Percentiles rank a stretch among this genome's conserved stretches.
Evolutionary conservation across 331 rosid species (phyloP).

Genomic region (Cucumis variabilis): DNA sequence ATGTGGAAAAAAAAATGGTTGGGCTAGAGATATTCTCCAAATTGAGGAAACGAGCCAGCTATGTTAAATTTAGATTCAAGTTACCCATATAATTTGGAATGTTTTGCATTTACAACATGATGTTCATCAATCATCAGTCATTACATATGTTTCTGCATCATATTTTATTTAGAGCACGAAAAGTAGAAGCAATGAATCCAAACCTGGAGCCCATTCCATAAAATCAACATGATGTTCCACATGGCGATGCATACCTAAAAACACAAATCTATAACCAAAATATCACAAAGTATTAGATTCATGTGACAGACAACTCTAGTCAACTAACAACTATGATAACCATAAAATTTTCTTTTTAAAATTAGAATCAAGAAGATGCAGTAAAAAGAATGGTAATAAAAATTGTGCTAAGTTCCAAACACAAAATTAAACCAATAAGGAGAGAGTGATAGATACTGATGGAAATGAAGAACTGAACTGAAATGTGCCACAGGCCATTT

Average conservation of each 20-base stretch:
- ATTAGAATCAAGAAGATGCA: neutral
- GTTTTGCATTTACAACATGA: constrained; percentile 21
- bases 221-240: constrained; percentile 92
- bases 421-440: neutral
- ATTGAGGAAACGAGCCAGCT: neutral
- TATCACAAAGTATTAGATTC: constrained; percentile 30
- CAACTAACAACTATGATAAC: neutral
- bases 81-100: neutral
- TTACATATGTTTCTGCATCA: constrained; percentile 4
- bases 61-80: neutral
- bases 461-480: constrained; percentile 41
- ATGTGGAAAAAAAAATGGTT: neutral
- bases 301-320: neutral
- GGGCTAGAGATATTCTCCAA: neutral
- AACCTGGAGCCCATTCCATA: constrained; percentile 99
- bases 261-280: constrained; percentile 65
- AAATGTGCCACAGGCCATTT: too few species aligned
- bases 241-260: constrained; percentile 96
- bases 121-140: neutral
- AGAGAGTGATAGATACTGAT: neutral
- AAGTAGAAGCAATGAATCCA: constrained; percentile 40
- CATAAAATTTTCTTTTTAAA: neutral
- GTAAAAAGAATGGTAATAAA: neutral
- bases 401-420: neutral
- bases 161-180: neutral